Evolutionary conservation across 805 yeast species (phyloP).

Genomic region (Ogataea glucozyma): DNA sequence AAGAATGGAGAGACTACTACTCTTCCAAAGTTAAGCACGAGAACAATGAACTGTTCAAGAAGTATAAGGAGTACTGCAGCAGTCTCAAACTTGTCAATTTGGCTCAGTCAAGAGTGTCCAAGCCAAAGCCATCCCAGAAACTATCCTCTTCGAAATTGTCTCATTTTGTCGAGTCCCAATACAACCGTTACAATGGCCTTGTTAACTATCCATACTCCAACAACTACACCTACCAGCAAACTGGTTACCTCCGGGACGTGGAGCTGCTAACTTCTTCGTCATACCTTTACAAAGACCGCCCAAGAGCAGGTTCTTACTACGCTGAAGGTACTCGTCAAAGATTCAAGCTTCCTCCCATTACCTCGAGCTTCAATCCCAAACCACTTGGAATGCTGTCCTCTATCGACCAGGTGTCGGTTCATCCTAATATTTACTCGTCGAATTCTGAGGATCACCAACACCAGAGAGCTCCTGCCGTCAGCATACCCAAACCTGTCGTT

Average conservation of each 20-base stretch:
- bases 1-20: conserved; percentile 46
- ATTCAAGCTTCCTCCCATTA: conserved; percentile 27
- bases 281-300: conserved; percentile 45
- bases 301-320: conserved; percentile 24
- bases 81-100: conserved; percentile 15
- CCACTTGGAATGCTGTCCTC: conserved; percentile 8
- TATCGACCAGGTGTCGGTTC: conserved; percentile 23
- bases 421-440: conserved; percentile 16
- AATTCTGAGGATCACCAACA: conserved; percentile 1
- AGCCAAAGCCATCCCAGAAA: conserved; percentile 9
- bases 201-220: conserved; percentile 54
- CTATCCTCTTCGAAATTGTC: conserved; percentile 23
- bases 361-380: conserved; percentile 10
- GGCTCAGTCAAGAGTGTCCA: conserved; percentile 14
- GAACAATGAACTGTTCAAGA: conserved; percentile 40
- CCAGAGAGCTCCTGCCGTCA: neutral
- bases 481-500: neutral
- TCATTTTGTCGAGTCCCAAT: conserved; percentile 28
- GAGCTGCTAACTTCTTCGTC: conserved; percentile 49
- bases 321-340: conserved; percentile 13
- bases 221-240: conserved; percentile 50
- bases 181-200: conserved; percentile 26
- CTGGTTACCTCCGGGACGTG: conserved; percentile 51
- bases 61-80: conserved; percentile 39
- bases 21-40: conserved; percentile 43